Conservation (phyloP, 1,284 basidiomycete species). For the Leucoagaricus sp. region DNA sequence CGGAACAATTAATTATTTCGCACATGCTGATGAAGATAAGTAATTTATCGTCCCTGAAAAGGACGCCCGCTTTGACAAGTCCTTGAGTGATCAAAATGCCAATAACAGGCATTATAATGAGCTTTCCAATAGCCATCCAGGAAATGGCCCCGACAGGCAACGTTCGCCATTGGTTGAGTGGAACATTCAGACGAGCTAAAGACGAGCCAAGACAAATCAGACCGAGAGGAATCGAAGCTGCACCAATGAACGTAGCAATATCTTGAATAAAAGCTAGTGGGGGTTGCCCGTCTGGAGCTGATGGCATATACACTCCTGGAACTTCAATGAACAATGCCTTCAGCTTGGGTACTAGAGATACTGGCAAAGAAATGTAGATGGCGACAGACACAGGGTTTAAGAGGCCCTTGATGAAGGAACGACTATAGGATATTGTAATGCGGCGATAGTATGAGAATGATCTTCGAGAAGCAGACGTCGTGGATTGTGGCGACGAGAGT, state of each 20-base stretch:
- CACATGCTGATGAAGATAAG: constrained; percentile 73
- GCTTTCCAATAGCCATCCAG: constrained; percentile 60
- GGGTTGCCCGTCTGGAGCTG: constrained; percentile 75
- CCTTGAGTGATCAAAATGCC: constrained; percentile 65
- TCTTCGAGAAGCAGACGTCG: background rate
- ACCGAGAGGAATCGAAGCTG: constrained; percentile 71
- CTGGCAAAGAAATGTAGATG: constrained; percentile 66
- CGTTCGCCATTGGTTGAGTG: constrained; percentile 46
- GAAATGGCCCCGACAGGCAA: constrained; percentile 70
- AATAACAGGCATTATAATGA: constrained; percentile 69
- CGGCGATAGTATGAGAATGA: background rate
- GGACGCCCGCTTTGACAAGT: constrained; percentile 49
- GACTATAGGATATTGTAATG: background rate
- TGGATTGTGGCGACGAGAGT: background rate
- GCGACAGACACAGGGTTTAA: constrained; percentile 58
- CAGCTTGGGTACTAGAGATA: constrained; percentile 65
- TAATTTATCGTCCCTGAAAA: constrained; percentile 58
- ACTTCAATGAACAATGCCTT: constrained; percentile 72
- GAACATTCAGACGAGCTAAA: constrained; percentile 66
- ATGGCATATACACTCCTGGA: constrained; percentile 49
- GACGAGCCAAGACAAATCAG: constrained; percentile 76
- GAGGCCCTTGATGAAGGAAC: constrained; percentile 43
- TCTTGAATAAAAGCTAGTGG: constrained; percentile 71
- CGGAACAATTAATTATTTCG: constrained; percentile 28
- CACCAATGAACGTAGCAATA: constrained; percentile 69